Evolutionary conservation across 2,329 filamentous ascomycete species (phyloP).

Genomic region (Diaporthe sp.): DNA sequence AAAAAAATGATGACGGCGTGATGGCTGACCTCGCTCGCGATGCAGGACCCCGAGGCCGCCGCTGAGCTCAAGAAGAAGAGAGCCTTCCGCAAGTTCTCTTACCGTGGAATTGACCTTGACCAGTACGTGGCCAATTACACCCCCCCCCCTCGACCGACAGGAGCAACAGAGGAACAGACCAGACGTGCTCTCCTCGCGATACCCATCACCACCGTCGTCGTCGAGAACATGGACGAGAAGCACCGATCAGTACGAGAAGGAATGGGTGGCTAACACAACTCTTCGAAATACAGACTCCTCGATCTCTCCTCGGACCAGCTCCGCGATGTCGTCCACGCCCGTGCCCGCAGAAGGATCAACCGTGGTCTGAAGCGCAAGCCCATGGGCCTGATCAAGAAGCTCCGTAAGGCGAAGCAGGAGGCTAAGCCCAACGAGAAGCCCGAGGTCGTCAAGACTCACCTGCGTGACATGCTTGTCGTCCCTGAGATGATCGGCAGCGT

Average conservation of each 20-base stretch:
- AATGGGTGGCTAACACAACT: conserved; percentile 25
- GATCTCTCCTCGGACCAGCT: conserved; percentile 99
- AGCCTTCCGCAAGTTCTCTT: conserved; percentile 99
- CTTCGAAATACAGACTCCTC: conserved; percentile 77
- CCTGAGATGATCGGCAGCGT: conserved; percentile 99
- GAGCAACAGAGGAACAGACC: not conserved
- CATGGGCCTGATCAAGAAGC: conserved; percentile 99
- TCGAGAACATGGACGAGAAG: not conserved
- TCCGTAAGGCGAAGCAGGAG: conserved; percentile 99
- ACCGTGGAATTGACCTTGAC: conserved; percentile 99
- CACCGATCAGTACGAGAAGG: not conserved
- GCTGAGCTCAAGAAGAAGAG: conserved; percentile 99
- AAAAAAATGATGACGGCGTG: conserved; percentile 29
- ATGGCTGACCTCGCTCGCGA: conserved; percentile 32
- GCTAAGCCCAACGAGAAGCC: conserved; percentile 99
- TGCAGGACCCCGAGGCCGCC: conserved; percentile 94
- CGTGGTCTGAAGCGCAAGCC: conserved; percentile 99
- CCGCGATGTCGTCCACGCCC: conserved; percentile 98
- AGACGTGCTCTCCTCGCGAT: not conserved
- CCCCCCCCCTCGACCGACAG: not conserved
- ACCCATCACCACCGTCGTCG: not conserved
- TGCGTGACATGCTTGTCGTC: conserved; percentile 99
- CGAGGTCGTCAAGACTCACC: conserved; percentile 98
- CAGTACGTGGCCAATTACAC: conserved; percentile 74
- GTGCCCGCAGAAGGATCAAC: conserved; percentile 99